A percentile compares a stretch with the other conserved stretches of the same genome.
Evolutionary conservation across 2,329 filamentous ascomycete species (phyloP).

Genomic region (Nothophoma quercina): DNA sequence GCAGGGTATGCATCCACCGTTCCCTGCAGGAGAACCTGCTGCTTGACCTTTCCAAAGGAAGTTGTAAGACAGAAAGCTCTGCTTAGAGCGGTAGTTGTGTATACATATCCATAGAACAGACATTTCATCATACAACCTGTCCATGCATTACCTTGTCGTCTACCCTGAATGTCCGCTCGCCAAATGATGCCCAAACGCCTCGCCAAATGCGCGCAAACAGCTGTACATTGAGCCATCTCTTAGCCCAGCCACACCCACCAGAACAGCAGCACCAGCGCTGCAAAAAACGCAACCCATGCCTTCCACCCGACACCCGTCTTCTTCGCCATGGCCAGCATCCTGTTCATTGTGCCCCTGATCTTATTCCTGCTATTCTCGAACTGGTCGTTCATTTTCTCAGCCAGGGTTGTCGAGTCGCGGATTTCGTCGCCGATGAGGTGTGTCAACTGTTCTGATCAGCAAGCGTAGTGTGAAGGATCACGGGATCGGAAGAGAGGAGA

Average conservation of each 20-base stretch:
- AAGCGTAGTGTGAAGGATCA: too few species aligned
- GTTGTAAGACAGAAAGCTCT: background rate
- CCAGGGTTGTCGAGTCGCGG: constrained; percentile 83
- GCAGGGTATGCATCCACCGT: background rate
- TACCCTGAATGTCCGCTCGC: too few species aligned
- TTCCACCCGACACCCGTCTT: constrained; percentile 94
- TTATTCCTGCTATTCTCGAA: constrained; percentile 86
- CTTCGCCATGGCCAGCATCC: constrained; percentile 96
- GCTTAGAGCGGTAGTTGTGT: background rate
- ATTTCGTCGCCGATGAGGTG: constrained; percentile 95
- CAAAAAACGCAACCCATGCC: constrained; percentile 90
- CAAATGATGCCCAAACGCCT: background rate
- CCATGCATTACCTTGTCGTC: too few species aligned
- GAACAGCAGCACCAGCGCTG: constrained; percentile 82
- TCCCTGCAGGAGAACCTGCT: background rate
- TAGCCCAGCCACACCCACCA: constrained; percentile 81
- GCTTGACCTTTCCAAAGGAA: too few species aligned
- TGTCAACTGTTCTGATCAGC: too few species aligned
- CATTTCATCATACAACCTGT: background rate
- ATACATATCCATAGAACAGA: background rate
- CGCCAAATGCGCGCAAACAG: too few species aligned
- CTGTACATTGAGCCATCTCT: too few species aligned
- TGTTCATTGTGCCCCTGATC: constrained; percentile 91
- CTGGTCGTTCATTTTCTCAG: constrained; percentile 93
- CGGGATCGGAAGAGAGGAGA: background rate